These are phyloP conservation scores for Diacronema lutheri DNA, from an alignment of 78 protist species.

Conservation along the genomic window DNA sequence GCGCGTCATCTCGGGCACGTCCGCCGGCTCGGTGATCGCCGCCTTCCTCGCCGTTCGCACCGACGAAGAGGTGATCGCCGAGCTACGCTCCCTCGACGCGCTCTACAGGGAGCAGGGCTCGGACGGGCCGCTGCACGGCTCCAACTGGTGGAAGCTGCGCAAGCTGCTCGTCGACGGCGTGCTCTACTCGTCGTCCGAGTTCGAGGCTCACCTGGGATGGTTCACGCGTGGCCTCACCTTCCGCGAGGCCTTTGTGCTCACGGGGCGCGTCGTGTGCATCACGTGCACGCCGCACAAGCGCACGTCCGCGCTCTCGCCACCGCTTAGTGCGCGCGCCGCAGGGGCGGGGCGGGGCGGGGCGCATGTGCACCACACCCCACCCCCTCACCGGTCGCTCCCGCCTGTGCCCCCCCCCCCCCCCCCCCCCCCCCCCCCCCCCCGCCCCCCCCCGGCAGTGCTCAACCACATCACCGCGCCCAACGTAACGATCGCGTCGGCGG, in stretches of 20 bases:
- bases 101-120: neutral
- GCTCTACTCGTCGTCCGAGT: neutral
- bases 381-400: no score
- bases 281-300: constrained; percentile 6
- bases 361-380: no score
- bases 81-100: neutral
- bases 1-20: constrained; percentile 47
- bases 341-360: no score
- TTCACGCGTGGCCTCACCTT: neutral
- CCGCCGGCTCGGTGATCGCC: constrained; percentile 55
- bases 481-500: constrained; percentile 29
- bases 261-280: constrained; percentile 24
- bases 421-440: no score
- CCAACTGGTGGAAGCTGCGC: neutral
- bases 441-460: no score
- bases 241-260: constrained; percentile 20
- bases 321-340: no score
- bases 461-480: constrained; percentile 36
- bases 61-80: constrained; percentile 10
- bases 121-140: neutral
- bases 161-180: neutral
- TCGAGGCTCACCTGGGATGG: neutral
- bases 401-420: no score
- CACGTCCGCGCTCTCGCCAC: neutral
- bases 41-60: constrained; percentile 35